Evolutionary conservation across 2,329 filamentous ascomycete species (phyloP).

Genomic region (Anthostomella pinea): DNA sequence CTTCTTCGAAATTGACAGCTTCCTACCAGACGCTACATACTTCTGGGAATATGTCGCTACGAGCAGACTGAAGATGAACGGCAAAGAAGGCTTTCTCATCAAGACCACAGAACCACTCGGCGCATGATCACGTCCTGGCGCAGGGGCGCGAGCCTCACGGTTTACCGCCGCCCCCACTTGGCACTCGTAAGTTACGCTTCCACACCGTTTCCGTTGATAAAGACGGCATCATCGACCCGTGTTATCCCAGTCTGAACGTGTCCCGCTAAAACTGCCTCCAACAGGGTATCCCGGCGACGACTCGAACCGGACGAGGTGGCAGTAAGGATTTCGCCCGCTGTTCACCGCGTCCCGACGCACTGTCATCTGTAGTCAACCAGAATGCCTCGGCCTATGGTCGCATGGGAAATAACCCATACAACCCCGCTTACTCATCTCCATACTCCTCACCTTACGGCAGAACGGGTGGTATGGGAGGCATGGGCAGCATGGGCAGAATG

Average conservation of each 20-base stretch:
- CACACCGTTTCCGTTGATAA: too few species aligned
- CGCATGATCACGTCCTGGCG: too few species aligned
- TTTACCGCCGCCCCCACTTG: too few species aligned
- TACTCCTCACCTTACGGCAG: constrained; percentile 43
- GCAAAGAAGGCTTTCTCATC: constrained; percentile 24
- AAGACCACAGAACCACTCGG: too few species aligned
- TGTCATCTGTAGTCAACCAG: constrained; percentile 78
- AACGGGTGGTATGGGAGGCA: constrained; percentile 43
- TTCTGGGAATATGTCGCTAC: constrained; percentile 21
- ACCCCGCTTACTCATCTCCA: constrained; percentile 48
- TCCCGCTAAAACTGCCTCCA: too few species aligned
- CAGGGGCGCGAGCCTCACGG: too few species aligned
- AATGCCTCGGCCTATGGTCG: constrained; percentile 80
- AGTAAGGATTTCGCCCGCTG: constrained; percentile 51
- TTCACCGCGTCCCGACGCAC: constrained; percentile 76
- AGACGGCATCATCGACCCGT: too few species aligned
- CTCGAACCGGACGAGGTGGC: too few species aligned
- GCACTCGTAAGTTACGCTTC: too few species aligned
- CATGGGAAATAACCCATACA: constrained; percentile 52
- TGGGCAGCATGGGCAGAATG: constrained; percentile 38
- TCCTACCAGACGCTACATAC: constrained; percentile 22
- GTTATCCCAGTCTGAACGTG: too few species aligned
- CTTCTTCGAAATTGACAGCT: constrained; percentile 33
- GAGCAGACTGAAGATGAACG: constrained; percentile 8
- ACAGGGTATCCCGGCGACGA: too few species aligned